Percentiles rank a stretch among this genome's conserved stretches.
These are phyloP conservation scores for Tetrahymena malaccensis DNA, from an alignment of 73 alveolate species.

Conservation along the genomic window DNA sequence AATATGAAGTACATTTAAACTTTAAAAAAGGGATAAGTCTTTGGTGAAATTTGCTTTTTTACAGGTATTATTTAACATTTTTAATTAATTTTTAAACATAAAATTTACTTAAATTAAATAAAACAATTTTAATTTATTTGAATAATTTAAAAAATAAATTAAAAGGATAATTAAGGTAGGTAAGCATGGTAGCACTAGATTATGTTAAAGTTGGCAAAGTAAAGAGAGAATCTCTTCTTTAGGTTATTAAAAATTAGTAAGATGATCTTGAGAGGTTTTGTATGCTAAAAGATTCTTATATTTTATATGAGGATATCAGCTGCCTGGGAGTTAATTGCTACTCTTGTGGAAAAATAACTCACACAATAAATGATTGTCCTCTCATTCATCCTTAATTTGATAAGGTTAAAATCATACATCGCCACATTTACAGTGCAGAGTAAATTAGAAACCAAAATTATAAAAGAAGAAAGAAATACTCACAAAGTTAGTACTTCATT, in stretches of 20 bases:
- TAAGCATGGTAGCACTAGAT: background rate
- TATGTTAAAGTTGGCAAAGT: background rate
- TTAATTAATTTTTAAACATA: too few species aligned
- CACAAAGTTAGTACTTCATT: background rate
- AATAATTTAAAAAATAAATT: background rate
- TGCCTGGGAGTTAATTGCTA: background rate
- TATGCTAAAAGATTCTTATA: background rate
- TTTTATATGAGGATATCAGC: background rate
- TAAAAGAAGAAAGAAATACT: background rate
- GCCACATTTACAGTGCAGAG: background rate
- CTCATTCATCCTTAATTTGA: background rate
- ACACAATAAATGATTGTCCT: background rate
- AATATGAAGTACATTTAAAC: background rate
- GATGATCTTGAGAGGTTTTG: background rate
- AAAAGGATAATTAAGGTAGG: background rate
- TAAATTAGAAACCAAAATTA: background rate
- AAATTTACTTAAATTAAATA: too few species aligned
- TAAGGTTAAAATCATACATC: background rate
- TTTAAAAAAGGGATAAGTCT: background rate
- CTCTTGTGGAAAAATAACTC: background rate
- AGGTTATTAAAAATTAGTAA: background rate
- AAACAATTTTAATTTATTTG: background rate
- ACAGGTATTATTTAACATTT: background rate
- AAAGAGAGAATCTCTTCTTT: background rate
- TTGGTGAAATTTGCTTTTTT: background rate